phyloP scores from a whole-genome alignment of 2,329 filamentous ascomycete genomes.

The Colletotrichum tanaceti region DNA sequence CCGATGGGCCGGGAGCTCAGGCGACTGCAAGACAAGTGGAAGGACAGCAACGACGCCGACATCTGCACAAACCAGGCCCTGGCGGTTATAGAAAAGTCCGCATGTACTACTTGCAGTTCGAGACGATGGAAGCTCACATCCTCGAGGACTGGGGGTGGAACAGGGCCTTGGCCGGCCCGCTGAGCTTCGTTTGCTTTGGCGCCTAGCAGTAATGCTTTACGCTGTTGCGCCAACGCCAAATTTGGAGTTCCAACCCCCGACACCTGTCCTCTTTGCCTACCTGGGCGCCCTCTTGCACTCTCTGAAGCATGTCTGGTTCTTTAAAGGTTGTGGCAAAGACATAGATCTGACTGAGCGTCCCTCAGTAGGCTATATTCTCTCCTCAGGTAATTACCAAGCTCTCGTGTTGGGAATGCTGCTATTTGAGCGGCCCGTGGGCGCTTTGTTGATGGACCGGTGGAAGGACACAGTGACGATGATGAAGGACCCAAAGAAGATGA shows the following conservation, averaged over 20 bases:
- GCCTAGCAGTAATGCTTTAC: constrained; percentile 42
- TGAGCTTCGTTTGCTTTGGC: constrained; percentile 40
- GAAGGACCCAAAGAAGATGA: constrained; percentile 67
- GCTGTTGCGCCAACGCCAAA: constrained; percentile 42
- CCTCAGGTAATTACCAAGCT: too few relatives aligned
- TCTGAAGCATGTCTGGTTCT: constrained; percentile 37
- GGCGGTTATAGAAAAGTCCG: constrained; percentile 34
- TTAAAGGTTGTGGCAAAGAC: constrained; percentile 42
- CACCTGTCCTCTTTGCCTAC: constrained; percentile 41
- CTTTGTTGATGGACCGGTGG: constrained; percentile 50
- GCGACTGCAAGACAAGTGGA: constrained; percentile 27
- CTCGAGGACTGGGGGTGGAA: constrained; percentile 40
- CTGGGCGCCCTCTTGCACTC: constrained; percentile 41
- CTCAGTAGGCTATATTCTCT: too few relatives aligned
- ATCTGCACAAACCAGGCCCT: constrained; percentile 41
- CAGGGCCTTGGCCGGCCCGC: constrained; percentile 38
- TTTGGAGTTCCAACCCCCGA: constrained; percentile 33
- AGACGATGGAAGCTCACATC: constrained; percentile 17
- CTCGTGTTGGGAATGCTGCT: constrained; percentile 46
- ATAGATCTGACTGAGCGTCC: constrained; percentile 6
- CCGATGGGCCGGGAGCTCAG: constrained; percentile 31
- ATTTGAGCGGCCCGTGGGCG: constrained; percentile 43
- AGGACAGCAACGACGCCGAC: constrained; percentile 9
- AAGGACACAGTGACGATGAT: constrained; percentile 60
- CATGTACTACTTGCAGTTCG: constrained; percentile 40